These are phyloP conservation scores for Sorghum bicolor DNA, from an alignment of 176 grass and related monocot species.

Conservation along the genomic window DNA sequence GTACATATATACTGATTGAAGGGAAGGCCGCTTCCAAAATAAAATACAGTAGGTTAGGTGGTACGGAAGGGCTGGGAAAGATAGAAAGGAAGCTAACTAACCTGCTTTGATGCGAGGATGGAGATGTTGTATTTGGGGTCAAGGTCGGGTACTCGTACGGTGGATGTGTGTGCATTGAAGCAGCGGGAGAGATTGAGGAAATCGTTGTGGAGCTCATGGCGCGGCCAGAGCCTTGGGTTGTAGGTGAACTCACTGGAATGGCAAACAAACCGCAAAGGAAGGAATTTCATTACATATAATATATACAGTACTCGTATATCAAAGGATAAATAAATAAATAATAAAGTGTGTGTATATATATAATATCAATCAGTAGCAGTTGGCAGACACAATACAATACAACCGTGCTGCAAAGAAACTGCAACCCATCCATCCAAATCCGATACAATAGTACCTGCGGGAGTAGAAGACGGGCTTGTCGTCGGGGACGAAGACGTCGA, in stretches of 20 bases:
- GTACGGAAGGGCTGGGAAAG: neutral
- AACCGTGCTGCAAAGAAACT: too few species aligned
- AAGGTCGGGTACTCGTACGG: conserved; percentile 60
- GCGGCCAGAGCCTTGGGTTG: conserved; percentile 55
- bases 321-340: too few species aligned
- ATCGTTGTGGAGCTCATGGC: conserved; percentile 53
- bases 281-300: too few species aligned
- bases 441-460: conserved; percentile 42
- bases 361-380: too few species aligned
- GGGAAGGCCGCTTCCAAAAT: neutral
- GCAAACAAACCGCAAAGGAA: neutral
- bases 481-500: conserved; percentile 73
- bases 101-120: conserved; percentile 84
- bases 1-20: neutral
- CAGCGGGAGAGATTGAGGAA: conserved; percentile 51
- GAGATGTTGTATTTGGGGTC: conserved; percentile 90
- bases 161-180: conserved; percentile 63
- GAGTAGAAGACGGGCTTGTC: conserved; percentile 75
- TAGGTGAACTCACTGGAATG: conserved; percentile 67
- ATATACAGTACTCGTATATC: too few species aligned
- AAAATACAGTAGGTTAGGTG: too few species aligned
- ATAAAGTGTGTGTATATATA: too few species aligned
- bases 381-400: too few species aligned
- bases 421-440: too few species aligned
- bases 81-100: neutral